A percentile compares a stretch with the other conserved stretches of the same genome.
Conservation (phyloP, 768 basidiomycete species). For the Hirschioporus abietinus region DNA sequence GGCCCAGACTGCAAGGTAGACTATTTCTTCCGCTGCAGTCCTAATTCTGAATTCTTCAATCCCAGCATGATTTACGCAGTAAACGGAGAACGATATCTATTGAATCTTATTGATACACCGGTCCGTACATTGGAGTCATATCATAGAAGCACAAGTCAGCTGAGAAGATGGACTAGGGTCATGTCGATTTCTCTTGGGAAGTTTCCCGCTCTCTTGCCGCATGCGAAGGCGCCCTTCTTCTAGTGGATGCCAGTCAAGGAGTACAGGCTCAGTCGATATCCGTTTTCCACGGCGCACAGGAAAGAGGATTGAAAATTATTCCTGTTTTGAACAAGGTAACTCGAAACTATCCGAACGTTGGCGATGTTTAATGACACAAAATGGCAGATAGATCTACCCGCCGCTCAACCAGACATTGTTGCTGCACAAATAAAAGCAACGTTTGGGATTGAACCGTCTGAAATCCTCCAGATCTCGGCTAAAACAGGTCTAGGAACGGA, state of each 20-base stretch:
- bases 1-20: conserved; percentile 87
- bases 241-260: conserved; percentile 97
- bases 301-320: conserved; percentile 75
- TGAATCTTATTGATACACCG: conserved; percentile 97
- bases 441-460: conserved; percentile 70
- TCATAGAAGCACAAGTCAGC: neutral
- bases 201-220: conserved; percentile 89
- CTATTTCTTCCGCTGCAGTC: neutral
- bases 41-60: neutral
- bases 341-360: neutral
- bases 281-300: conserved; percentile 84
- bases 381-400: conserved; percentile 85
- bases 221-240: conserved; percentile 79
- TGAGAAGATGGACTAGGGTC: conserved; percentile 49
- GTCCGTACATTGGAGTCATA: conserved; percentile 32
- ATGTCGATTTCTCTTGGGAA: conserved; percentile 98
- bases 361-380: neutral
- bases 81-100: conserved; percentile 54
- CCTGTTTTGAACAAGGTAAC: conserved; percentile 89
- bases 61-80: conserved; percentile 72
- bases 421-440: conserved; percentile 76
- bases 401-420: conserved; percentile 77
- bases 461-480: conserved; percentile 81
- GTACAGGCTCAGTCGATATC: conserved; percentile 97
- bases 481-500: conserved; percentile 88